Evolutionary conservation across 2,329 filamentous ascomycete genomes (phyloP), one percentile per base, ranked within the genome.

Genomic region (Clonostachys byssicola): DNA sequence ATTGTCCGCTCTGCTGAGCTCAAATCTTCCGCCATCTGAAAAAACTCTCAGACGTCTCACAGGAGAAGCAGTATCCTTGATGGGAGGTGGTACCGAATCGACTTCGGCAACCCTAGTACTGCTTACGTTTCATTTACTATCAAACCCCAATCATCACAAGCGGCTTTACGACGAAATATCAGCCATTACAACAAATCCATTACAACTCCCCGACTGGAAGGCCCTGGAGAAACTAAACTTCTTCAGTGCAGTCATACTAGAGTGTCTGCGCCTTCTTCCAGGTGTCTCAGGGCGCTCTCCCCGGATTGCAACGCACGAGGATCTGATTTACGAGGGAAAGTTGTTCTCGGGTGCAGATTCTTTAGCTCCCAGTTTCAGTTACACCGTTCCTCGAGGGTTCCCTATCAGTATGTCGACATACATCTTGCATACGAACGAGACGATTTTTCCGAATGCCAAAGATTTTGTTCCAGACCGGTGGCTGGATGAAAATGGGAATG

Each of bases 401-500:
- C 60, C 62, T 7, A 57, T 71, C 9, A 59, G 64, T 46, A 65
- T 68, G 59, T 65, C 62, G 2, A 50, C 58, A 6, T 49, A 53
- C 4, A 56, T 69, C 40, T 56, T 58, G n/a, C 67, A 71, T 45
- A 60, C 65, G 44, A 57, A 70, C 49, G 56, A 65, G 42, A 51
- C 46, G n/a, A 50, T 69, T 18, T 72, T 66, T 49, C 63, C 66
- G 2, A 52, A 67, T 18, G 64, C 67, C 4, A 47, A 65, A 43
- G 44, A 51, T 1, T 72, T 70, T 47, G 44, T 49, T 5, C 66
- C 67, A 3, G 64, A 68, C 45, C 62, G 68, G 5, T 72, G 65
- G 61, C 47, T 70, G 12, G 61, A 63, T 36, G 52, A 54, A 35
- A 49, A 60, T 16, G 53, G 54, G 44, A 47, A 56, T 43, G 23